phyloP scores from a whole-genome alignment of 768 basidiomycete genomes.

The Phanerodontia chrysosporium region DNA sequence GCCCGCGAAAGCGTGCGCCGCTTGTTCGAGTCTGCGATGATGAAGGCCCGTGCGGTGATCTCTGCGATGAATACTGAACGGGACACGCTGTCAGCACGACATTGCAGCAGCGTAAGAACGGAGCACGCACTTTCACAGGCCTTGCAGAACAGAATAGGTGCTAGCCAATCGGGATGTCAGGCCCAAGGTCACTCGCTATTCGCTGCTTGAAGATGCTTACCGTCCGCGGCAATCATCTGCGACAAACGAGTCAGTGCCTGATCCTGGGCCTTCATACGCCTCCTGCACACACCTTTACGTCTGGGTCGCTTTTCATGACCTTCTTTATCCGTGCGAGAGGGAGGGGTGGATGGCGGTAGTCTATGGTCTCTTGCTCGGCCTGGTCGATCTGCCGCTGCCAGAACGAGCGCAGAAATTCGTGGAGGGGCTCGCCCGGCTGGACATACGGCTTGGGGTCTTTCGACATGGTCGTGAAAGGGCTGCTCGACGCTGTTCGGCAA shows the following conservation, averaged over 20 bases:
- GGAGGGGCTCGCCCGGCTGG: conserved; percentile 80
- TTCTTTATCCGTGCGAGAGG: conserved; percentile 97
- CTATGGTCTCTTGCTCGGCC: conserved; percentile 85
- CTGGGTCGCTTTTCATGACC: conserved; percentile 98
- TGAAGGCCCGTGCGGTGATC: conserved; percentile 93
- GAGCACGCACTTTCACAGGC: conserved; percentile 88
- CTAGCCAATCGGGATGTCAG: conserved; percentile 32
- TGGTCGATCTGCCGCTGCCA: conserved; percentile 88
- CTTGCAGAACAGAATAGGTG: conserved; percentile 94
- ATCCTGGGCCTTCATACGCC: background rate
- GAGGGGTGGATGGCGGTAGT: conserved; percentile 82
- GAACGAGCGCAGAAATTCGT: conserved; percentile 80
- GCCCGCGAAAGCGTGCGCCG: conserved; percentile 91
- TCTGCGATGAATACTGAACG: conserved; percentile 90
- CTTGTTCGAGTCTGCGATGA: conserved; percentile 93
- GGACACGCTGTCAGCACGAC: background rate
- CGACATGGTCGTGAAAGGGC: conserved; percentile 5
- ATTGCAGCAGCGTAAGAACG: background rate
- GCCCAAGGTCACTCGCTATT: background rate
- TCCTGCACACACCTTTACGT: conserved; percentile 73
- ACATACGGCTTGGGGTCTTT: conserved; percentile 52
- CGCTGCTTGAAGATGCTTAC: conserved; percentile 34
- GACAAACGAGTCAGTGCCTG: background rate
- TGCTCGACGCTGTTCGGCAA: background rate
- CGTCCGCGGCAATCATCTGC: conserved; percentile 98